A percentile compares a stretch with the other conserved stretches of the same genome.
phyloP scores from a whole-genome alignment of 2,329 filamentous ascomycete genomes.

The Aspergillus sp. region DNA sequence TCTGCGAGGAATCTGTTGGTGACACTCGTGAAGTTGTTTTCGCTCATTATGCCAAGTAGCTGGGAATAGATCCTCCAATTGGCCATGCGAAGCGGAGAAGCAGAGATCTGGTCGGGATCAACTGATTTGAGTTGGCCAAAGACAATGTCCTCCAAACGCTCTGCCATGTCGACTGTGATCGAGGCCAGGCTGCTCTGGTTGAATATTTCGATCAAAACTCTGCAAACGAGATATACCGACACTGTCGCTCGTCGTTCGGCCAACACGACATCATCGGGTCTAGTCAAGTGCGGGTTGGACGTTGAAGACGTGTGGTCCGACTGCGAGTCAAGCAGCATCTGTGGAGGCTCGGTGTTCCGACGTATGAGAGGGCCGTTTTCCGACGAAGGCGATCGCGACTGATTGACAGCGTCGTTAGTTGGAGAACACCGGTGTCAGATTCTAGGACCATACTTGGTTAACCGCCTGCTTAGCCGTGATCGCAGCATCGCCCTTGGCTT shows the following conservation, averaged over 20 bases:
- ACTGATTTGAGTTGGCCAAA: constrained; percentile 92
- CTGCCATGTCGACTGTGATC: constrained; percentile 88
- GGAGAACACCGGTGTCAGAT: not conserved
- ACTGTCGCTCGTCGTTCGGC: constrained; percentile 88
- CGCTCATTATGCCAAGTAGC: constrained; percentile 93
- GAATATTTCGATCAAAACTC: constrained; percentile 91
- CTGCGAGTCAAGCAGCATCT: constrained; percentile 39
- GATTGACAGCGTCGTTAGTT: constrained; percentile 6
- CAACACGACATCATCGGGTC: constrained; percentile 71
- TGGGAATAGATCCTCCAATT: constrained; percentile 97
- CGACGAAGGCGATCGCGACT: constrained; percentile 34
- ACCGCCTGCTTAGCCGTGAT: constrained; percentile 58
- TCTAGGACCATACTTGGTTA: constrained; percentile 27
- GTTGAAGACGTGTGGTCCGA: constrained; percentile 23
- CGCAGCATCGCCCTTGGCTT: constrained; percentile 88
- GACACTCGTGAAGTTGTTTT: constrained; percentile 83
- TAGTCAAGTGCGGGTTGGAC: constrained; percentile 38
- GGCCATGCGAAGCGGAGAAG: constrained; percentile 77
- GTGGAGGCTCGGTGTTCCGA: constrained; percentile 72
- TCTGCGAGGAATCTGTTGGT: constrained; percentile 78
- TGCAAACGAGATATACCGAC: constrained; percentile 92
- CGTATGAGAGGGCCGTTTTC: constrained; percentile 55
- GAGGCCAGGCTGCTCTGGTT: constrained; percentile 79
- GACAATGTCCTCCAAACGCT: constrained; percentile 91
- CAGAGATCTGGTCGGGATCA: constrained; percentile 70